Percentiles rank a stretch among this genome's conserved stretches.
Conservation (phyloP, 495 filamentous ascomycete species). For the Delitschia confertaspora region DNA sequence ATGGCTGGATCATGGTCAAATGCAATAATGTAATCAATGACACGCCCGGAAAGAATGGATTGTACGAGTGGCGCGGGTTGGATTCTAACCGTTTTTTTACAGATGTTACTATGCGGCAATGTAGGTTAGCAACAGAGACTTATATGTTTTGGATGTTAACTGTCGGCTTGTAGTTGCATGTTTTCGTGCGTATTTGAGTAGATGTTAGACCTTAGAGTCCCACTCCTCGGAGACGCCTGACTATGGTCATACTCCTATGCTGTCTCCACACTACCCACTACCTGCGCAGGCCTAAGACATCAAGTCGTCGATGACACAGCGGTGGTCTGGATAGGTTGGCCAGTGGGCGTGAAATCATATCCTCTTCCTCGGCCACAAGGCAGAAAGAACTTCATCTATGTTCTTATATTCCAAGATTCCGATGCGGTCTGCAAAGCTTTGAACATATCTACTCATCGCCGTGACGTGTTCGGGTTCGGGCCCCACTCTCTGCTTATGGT, state of each 20-base stretch:
- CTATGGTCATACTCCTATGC: constrained; percentile 18
- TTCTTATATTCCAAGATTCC: constrained; percentile 18
- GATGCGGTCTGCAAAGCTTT: constrained; percentile 11
- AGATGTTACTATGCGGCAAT: constrained; percentile 2
- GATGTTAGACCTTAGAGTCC: constrained; percentile 23
- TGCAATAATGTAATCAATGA: constrained; percentile 22
- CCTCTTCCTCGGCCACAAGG: constrained; percentile 5
- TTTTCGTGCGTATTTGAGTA: constrained; percentile 22
- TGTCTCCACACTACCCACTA: constrained; percentile 13
- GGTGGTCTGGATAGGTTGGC: constrained; percentile 9
- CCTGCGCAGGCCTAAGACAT: constrained; percentile 14
- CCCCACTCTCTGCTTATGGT: too few relatives aligned
- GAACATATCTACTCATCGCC: constrained; percentile 4
- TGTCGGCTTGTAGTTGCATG: constrained; percentile 13
- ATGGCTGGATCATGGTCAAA: constrained; percentile 10
- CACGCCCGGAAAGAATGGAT: constrained; percentile 12
- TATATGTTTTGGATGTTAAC: constrained; percentile 11
- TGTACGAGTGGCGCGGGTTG: constrained; percentile 12
- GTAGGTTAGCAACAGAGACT: constrained; percentile 1
- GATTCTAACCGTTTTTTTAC: constrained; percentile 14
- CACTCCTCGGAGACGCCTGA: constrained; percentile 17
- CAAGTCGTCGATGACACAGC: constrained; percentile 2
- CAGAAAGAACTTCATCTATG: constrained; percentile 2
- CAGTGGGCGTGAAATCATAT: constrained; percentile 16
- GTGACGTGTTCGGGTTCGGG: too few relatives aligned